Percentiles rank a stretch among this genome's conserved stretches.
Conservation (phyloP, 441 rosid genomes). For the Bocquillonia castaneifolia region DNA sequence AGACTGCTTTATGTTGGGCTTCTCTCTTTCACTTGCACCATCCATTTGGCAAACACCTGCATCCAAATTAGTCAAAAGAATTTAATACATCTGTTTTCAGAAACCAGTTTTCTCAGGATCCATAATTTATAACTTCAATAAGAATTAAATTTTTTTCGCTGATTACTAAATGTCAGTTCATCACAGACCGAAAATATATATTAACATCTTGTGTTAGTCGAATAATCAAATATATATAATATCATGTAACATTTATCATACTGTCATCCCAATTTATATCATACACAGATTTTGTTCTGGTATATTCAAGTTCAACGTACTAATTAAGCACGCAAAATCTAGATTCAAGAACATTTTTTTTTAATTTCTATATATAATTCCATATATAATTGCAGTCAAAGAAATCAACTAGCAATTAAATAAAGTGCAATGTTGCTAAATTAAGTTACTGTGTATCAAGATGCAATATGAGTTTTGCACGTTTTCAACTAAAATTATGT, state of each 20-base stretch:
- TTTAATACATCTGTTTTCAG: not conserved
- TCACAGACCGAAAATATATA: too few species aligned
- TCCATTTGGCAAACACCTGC: conserved; percentile 63
- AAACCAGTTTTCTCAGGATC: not conserved
- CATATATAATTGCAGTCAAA: too few species aligned
- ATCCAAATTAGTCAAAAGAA: not conserved
- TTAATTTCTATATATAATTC: too few species aligned
- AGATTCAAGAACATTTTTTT: too few species aligned
- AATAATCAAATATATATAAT: not conserved
- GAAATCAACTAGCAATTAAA: too few species aligned
- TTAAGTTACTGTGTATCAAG: not conserved
- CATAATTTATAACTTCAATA: not conserved
- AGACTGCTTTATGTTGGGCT: conserved; percentile 55
- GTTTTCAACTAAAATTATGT: not conserved
- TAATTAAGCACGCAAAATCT: too few species aligned
- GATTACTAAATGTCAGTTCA: too few species aligned
- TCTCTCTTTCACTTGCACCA: conserved; percentile 50
- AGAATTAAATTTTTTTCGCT: too few species aligned
- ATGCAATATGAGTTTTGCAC: not conserved
- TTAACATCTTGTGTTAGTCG: not conserved
- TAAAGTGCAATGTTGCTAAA: not conserved
- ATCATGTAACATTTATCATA: too few species aligned
- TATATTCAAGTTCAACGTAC: too few species aligned
- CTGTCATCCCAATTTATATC: too few species aligned
- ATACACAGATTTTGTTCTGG: too few species aligned